Evolutionary conservation across 305 asterid genomes (phyloP), one percentile per base, ranked within the genome.

Genomic region (Lippia alba): DNA sequence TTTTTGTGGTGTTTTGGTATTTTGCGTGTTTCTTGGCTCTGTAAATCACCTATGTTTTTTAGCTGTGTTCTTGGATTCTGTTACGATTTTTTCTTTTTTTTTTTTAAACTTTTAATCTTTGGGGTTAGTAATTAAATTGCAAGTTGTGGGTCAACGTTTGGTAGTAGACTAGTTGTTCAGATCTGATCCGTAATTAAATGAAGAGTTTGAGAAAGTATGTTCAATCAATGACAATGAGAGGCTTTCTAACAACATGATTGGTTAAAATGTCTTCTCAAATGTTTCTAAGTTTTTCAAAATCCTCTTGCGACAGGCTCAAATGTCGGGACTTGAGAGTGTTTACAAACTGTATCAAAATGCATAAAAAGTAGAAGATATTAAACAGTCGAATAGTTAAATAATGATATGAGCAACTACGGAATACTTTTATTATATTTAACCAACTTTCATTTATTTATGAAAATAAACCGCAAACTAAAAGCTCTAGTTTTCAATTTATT

Each of bases 181-280:
- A 85, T 85, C 82, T 83, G 79, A 67, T 62, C 66, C 66, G 55
- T 19, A 66, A 33, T 46, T 76, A 11, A 55, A 72, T 79, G 64
- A 55, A 53, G 48, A 50, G 61, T 56, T 39, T 17, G 70, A 19
- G 64, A 36, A 70, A 39, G 40, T 60, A 61, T 51, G 65, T 63
- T 64, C 30, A 51, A 12, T 1, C 59, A 64, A 59, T 71, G 78
- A 71, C 66, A 72, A 17, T 45, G 1, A 10, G 57, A 48, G 53
- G 70, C 66, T 58, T 75, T 62, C 44, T 48, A 56, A 53, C 63
- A 51, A 50, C 48, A 69, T 61, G 20, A 20, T 41, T 34, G 19
- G 54, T 11, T 24, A 24, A 24, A 24, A 24, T 24, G 2, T 1
- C 30, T 24, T 24, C 30, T 36, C 41, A 36, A 36, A 36, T 36